Evolutionary conservation across 2,329 filamentous ascomycete species (phyloP).

Genomic region (Microcyclospora pomicola): DNA sequence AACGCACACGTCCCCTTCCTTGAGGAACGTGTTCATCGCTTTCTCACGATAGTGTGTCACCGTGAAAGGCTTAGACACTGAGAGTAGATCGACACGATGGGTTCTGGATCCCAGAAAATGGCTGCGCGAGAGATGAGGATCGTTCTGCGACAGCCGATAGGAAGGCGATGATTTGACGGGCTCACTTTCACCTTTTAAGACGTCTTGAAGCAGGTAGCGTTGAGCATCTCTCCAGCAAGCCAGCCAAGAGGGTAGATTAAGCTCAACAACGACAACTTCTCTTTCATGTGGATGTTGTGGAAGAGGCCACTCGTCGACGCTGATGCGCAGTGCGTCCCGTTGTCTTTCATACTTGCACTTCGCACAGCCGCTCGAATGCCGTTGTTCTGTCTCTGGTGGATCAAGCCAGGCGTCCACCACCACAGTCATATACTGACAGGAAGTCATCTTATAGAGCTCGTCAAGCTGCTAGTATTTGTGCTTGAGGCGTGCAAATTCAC

Average conservation of each 20-base stretch:
- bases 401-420: constrained; percentile 8
- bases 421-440: constrained; percentile 4
- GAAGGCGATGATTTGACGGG: neutral
- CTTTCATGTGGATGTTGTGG: constrained; percentile 24
- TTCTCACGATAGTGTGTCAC: constrained; percentile 35
- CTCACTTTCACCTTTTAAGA: constrained; percentile 5
- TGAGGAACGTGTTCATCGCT: constrained; percentile 25
- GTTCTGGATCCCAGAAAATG: neutral
- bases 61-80: constrained; percentile 33
- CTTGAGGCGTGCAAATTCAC: constrained; percentile 24
- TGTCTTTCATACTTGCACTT: constrained; percentile 30
- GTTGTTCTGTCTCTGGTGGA: constrained; percentile 19
- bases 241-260: constrained; percentile 33
- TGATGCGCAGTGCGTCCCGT: constrained; percentile 30
- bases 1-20: constrained; percentile 30
- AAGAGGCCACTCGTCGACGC: constrained; percentile 37
- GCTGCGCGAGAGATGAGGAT: constrained; percentile 9
- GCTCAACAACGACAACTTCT: constrained; percentile 40
- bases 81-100: constrained; percentile 28
- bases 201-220: constrained; percentile 6
- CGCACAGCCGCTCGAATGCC: constrained; percentile 24
- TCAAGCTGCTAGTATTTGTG: constrained; percentile 26
- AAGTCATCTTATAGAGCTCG: neutral
- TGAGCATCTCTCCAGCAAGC: constrained; percentile 35
- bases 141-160: constrained; percentile 7